Percentiles rank a stretch among this genome's conserved stretches.
Conservation (phyloP, 1,284 basidiomycete species). For the Heterobasidion annosum region DNA sequence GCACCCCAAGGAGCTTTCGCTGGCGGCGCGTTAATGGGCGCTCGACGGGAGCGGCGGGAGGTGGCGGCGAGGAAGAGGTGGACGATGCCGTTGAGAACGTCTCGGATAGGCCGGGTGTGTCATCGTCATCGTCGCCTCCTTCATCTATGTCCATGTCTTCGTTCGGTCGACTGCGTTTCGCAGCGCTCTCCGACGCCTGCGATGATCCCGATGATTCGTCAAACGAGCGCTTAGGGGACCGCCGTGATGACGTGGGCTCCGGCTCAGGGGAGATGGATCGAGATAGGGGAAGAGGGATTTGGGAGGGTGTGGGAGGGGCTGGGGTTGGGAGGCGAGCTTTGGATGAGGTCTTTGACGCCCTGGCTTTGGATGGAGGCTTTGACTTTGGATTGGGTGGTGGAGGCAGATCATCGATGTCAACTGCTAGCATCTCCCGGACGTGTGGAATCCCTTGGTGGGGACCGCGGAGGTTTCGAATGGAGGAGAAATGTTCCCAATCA, state of each 20-base stretch:
- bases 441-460: conserved; percentile 75
- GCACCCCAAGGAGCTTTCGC: conserved; percentile 57
- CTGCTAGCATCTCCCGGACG: conserved; percentile 45
- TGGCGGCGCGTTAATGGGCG: conserved; percentile 50
- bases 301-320: conserved; percentile 9
- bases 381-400: conserved; percentile 16
- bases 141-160: conserved; percentile 20
- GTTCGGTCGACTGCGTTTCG: conserved; percentile 26
- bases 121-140: conserved; percentile 26
- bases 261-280: conserved; percentile 23
- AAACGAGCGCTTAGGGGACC: conserved; percentile 60
- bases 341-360: conserved; percentile 4
- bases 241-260: conserved; percentile 17
- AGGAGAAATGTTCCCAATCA: conserved; percentile 94
- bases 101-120: conserved; percentile 26
- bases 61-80: conserved; percentile 29
- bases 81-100: conserved; percentile 24
- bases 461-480: conserved; percentile 78
- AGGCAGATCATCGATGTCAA: conserved; percentile 12
- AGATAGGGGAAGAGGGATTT: conserved; percentile 31
- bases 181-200: conserved; percentile 29
- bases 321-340: conserved; percentile 4
- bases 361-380: conserved; percentile 17
- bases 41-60: conserved; percentile 19
- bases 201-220: conserved; percentile 47